A percentile compares a stretch with the other conserved stretches of the same genome.
Conservation (phyloP, 1,284 basidiomycete species). For the Tilletia setariae region DNA sequence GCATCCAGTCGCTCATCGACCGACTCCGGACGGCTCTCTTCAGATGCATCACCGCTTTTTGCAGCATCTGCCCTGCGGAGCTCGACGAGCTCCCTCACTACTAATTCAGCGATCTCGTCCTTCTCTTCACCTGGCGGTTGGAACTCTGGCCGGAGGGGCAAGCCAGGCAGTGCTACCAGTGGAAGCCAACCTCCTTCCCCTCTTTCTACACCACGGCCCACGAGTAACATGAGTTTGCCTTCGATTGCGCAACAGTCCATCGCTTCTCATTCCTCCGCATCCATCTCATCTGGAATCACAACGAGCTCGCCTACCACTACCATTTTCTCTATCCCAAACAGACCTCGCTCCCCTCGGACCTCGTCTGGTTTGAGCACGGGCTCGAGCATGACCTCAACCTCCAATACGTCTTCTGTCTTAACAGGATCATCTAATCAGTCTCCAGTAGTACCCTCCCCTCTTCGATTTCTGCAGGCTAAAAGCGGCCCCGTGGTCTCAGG, state of each 20-base stretch:
- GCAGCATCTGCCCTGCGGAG: not conserved
- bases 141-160: not conserved
- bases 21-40: not conserved
- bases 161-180: not conserved
- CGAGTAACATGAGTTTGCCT: not conserved
- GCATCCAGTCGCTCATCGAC: not conserved
- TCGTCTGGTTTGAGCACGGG: not conserved
- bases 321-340: not conserved
- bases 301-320: not conserved
- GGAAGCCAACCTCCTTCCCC: not conserved
- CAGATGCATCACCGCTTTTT: not conserved
- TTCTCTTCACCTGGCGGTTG: not conserved
- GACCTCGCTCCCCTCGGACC: not conserved
- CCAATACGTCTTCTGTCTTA: not conserved
- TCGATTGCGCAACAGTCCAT: constrained; percentile 7
- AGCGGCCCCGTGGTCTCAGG: not conserved
- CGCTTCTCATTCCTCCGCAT: not conserved
- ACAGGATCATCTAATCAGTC: not conserved
- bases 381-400: constrained; percentile 5
- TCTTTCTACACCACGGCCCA: constrained; percentile 8
- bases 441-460: not conserved
- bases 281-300: not conserved
- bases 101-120: not conserved
- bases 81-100: constrained; percentile 1
- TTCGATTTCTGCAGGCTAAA: constrained; percentile 8